phyloP scores from a whole-genome alignment of 2,329 filamentous ascomycete species.

The Colletotrichum noveboracense region DNA sequence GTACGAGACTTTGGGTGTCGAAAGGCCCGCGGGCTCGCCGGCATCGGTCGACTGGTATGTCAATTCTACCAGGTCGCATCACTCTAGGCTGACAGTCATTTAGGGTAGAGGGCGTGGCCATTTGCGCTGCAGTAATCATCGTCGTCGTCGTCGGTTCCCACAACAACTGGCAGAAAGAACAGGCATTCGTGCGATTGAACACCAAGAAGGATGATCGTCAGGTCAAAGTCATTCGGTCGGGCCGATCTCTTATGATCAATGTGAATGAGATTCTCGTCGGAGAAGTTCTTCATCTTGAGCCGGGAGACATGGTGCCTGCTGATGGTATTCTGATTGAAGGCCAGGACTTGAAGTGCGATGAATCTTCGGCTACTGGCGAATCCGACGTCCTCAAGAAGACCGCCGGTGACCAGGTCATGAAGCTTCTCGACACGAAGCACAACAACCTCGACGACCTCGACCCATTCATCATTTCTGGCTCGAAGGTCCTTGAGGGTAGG shows the following conservation, averaged over 20 bases:
- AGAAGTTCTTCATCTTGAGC: constrained; percentile 71
- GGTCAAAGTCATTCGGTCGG: constrained; percentile 71
- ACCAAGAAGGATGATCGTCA: constrained; percentile 66
- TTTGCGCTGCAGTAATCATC: constrained; percentile 68
- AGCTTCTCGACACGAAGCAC: constrained; percentile 54
- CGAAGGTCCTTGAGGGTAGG: constrained; percentile 57
- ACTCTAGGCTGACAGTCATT: not conserved
- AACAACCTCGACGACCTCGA: constrained; percentile 58
- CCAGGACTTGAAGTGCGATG: constrained; percentile 65
- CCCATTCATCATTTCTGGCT: constrained; percentile 67
- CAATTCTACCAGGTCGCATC: constrained; percentile 60
- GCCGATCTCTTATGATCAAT: constrained; percentile 67
- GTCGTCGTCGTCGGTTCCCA: constrained; percentile 67
- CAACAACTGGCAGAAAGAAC: constrained; percentile 73
- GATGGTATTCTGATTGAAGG: constrained; percentile 72
- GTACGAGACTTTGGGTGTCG: constrained; percentile 66
- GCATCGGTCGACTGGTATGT: constrained; percentile 60
- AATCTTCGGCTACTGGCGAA: constrained; percentile 76
- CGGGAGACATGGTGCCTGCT: constrained; percentile 73
- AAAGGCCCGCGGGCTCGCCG: constrained; percentile 47
- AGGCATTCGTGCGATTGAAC: constrained; percentile 68
- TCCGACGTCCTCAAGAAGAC: constrained; percentile 76
- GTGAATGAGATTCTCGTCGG: constrained; percentile 73
- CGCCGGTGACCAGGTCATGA: constrained; percentile 56
- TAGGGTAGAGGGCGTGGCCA: constrained; percentile 68